Percentiles rank a stretch among this genome's conserved stretches.
phyloP scores from a whole-genome alignment of 73 alveolate species.

The Uronychia setigera region DNA sequence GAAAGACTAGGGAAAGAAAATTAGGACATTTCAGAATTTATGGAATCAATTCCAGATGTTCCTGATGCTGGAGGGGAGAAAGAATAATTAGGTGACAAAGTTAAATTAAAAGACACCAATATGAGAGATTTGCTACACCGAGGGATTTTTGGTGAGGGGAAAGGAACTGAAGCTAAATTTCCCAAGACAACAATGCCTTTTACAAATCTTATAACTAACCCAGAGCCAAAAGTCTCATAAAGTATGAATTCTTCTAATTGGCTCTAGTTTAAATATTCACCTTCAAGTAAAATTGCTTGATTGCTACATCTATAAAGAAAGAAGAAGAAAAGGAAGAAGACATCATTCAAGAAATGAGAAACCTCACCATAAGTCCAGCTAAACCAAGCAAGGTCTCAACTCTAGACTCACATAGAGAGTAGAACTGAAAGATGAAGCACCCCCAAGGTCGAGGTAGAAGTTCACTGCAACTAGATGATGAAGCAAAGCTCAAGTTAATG shows the following conservation, averaged over 20 bases:
- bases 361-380: constrained; percentile 18
- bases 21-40: not conserved
- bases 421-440: not conserved
- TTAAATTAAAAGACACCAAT: not conserved
- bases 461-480: constrained; percentile 15
- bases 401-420: not conserved
- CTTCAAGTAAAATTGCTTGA: too few relatives aligned
- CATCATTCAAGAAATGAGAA: constrained; percentile 29
- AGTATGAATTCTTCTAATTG: not conserved
- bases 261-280: too few relatives aligned
- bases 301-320: too few relatives aligned
- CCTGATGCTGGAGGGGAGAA: not conserved
- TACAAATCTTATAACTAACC: not conserved
- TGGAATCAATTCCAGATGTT: not conserved
- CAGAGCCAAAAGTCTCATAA: not conserved
- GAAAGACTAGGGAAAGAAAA: not conserved
- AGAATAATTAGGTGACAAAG: not conserved
- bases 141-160: not conserved
- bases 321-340: constrained; percentile 17
- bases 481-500: constrained; percentile 36
- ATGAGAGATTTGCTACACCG: not conserved
- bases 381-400: not conserved
- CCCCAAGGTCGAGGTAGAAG: not conserved
- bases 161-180: not conserved
- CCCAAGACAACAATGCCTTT: not conserved